Base-by-base conservation (phyloP, 495 filamentous ascomycete genomes). In the Talaromyces borbonicus region DNA sequence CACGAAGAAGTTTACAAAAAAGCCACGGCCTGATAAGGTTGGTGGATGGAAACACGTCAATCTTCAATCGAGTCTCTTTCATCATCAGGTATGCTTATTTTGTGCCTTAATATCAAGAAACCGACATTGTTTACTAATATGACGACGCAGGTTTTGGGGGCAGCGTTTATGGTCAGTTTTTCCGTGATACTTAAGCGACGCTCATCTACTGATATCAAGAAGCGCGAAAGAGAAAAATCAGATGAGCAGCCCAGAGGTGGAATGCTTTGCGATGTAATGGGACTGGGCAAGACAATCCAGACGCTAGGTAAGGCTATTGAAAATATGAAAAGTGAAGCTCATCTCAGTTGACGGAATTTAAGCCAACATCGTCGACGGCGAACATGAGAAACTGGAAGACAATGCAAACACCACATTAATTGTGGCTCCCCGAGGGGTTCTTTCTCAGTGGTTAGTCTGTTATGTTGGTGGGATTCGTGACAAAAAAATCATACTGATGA, bases 181-280 rank as follows among this genome's bases (percentile, higher is more conserved):
- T 3, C 3, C 16, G n/a, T 22, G n/a, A n/a, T n/a, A n/a, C n/a
- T n/a, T n/a, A n/a, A n/a, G n/a, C n/a, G n/a, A n/a, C n/a, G n/a
- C n/a, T n/a, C n/a, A n/a, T n/a, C n/a, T n/a, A n/a, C n/a, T n/a
- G n/a, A n/a, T n/a, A n/a, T n/a, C n/a, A n/a, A n/a, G n/a, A 20
- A 63, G 60, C 51, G 75, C 8, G 50, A 64, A 1, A 65, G 77
- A 18, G 81, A 85, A 47, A 57, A 64, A 4, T 65, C 56, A 0
- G 20, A 39, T 0, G 22, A 49, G 0, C 43, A 52, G 9, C 75
- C 77, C 0, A 56, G 55, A 18, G 79, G 79, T 0, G 79, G 80
- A 0, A 57, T 84, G 6, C 51, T 77, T 1, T 73, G 71, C 0
- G 80, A 85, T 52, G 57, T 63, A 14, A 84, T 84, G 80, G 81